Conservation (phyloP, 208 protist species). For the Leptomonas seymouri region DNA sequence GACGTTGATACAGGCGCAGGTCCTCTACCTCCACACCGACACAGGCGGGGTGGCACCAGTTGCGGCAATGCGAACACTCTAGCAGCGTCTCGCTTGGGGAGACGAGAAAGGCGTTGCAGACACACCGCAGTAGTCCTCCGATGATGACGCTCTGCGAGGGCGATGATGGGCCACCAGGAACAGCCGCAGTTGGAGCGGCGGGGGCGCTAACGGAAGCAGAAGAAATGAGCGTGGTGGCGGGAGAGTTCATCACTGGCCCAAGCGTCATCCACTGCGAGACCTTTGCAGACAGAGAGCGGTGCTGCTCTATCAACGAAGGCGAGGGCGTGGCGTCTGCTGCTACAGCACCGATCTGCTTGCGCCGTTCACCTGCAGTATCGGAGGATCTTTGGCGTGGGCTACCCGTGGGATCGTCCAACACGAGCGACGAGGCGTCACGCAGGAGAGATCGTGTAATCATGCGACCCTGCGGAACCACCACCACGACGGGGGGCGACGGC, state of each 20-base stretch:
- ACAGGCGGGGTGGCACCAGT: slow-evolving; percentile 81
- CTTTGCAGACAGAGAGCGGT: not conserved
- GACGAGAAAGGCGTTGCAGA: slow-evolving; percentile 76
- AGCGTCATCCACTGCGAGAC: not conserved
- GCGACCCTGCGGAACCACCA: slow-evolving; percentile 37
- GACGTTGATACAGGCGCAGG: slow-evolving; percentile 36
- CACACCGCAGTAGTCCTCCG: slow-evolving; percentile 68
- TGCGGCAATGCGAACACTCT: slow-evolving; percentile 67
- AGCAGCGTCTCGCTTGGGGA: slow-evolving; percentile 58
- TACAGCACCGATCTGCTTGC: not conserved
- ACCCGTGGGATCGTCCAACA: not conserved
- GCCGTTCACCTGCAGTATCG: not conserved
- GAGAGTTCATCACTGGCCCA: not conserved
- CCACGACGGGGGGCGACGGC: slow-evolving; percentile 7
- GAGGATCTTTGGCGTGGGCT: not conserved
- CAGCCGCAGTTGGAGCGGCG: no score
- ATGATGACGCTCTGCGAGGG: slow-evolving; percentile 32
- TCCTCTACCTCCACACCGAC: slow-evolving; percentile 70
- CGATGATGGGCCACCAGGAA: not conserved
- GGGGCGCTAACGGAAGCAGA: not conserved
- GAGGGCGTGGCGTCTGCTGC: not conserved
- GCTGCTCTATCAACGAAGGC: not conserved
- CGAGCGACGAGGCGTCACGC: slow-evolving; percentile 36
- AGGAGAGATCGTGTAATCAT: slow-evolving; percentile 75
- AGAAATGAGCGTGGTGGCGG: not conserved